Evolutionary conservation across 352 stramenopile species (phyloP).

Genomic region (Thraustochytrium sp.): DNA sequence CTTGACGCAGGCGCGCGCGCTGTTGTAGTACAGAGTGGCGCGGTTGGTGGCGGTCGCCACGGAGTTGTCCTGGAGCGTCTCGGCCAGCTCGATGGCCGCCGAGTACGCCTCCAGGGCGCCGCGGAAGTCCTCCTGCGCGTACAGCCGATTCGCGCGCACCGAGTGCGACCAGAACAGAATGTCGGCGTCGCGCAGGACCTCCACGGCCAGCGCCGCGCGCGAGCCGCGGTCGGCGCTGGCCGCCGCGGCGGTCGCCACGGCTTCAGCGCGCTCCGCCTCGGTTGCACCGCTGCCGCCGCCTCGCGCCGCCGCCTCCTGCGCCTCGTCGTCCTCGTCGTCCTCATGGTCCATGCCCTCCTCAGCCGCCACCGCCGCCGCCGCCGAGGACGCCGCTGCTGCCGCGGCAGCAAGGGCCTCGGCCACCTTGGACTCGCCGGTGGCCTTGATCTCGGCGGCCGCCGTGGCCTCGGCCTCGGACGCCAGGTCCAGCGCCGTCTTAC

Average conservation of each 20-base stretch:
- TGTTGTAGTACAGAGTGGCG: slow-evolving; percentile 51
- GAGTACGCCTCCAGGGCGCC: slow-evolving; percentile 42
- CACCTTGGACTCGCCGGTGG: too few species aligned
- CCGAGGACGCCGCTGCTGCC: too few species aligned
- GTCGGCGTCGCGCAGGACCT: slow-evolving; percentile 10
- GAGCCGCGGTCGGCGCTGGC: background rate
- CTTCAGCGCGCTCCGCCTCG: background rate
- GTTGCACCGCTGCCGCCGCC: background rate
- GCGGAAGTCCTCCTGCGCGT: slow-evolving; percentile 44
- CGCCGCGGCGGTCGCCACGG: background rate
- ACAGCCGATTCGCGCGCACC: slow-evolving; percentile 48
- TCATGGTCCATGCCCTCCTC: background rate
- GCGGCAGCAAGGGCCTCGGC: too few species aligned
- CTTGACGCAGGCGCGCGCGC: slow-evolving; percentile 46
- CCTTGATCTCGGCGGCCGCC: background rate
- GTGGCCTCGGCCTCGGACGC: background rate
- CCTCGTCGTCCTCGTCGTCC: background rate
- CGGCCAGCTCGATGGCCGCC: slow-evolving; percentile 42
- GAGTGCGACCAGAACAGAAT: slow-evolving; percentile 47
- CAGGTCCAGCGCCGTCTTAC: background rate
- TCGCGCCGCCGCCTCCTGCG: background rate
- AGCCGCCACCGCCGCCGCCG: background rate
- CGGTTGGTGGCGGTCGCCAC: slow-evolving; percentile 23
- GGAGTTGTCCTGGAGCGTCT: background rate
- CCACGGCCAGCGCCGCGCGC: background rate